Evolutionary conservation across 2,329 filamentous ascomycete species (phyloP), one percentile per base, ranked within the genome.

Genomic region (Pseudogymnoascus sp.): DNA sequence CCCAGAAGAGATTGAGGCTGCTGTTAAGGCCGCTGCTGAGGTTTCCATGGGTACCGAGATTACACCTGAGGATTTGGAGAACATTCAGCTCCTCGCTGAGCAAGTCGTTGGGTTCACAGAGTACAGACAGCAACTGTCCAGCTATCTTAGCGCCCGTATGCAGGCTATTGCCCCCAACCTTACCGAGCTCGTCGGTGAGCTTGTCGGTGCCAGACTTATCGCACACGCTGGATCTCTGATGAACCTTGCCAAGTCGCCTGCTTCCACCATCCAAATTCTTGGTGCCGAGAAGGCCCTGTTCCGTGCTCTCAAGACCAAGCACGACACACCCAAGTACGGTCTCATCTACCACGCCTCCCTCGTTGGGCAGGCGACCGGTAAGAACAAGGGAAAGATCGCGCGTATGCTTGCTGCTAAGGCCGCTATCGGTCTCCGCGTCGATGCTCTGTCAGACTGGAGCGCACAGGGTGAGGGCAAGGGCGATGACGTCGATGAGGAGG

Each of bases 331-430:
- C 73, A 99, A 97, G 78, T 99, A 97, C 72, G 94, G 94, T 83
- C 83, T 96, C 67, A 91, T 95, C 74, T 95, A 94, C 79, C 90
- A 96, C 77, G 89, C 90, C 59, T 94, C 91, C 29, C 84, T 99
- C 52, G 95, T 99, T 68, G 95, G 94, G 49, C 94, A 99, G 79
- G 94, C 94, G 31, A 96, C 91, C 19, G 94, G 94, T 72, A 93
- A 91, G 81, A 97, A 97, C 82, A 99, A 99, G 87, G 94, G 94
- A 71, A 99, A 99, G 83, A 96, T 99, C 73, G 94, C 94, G 43
- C 91, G 94, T 83, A 92, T 96, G 81, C 84, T 99, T 65, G 90
- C 94, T 59, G 89, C 93, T 69, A 97, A 97, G 82, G 87, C 93
- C 55, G 91, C 94, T 26, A 85, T 99, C 60, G 92, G 92, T 81